phyloP scores from a whole-genome alignment of 2,329 filamentous ascomycete species.

The Pseudogymnoascus sp. region DNA sequence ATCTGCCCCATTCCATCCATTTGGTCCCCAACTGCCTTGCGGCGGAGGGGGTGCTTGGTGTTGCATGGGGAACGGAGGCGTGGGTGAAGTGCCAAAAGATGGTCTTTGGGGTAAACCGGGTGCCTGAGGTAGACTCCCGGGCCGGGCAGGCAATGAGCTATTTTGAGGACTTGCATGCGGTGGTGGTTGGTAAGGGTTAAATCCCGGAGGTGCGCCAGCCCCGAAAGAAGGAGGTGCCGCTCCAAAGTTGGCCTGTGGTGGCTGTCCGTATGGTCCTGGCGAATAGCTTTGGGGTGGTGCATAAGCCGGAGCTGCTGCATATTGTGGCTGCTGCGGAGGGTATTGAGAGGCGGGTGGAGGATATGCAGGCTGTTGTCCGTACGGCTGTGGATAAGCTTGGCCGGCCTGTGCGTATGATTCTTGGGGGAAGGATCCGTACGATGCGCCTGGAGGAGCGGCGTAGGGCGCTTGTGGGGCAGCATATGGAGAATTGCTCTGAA shows the following conservation, averaged over 20 bases:
- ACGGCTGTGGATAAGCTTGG: slow-evolving; percentile 36
- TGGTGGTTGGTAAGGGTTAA: slow-evolving; percentile 35
- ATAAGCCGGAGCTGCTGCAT: slow-evolving; percentile 26
- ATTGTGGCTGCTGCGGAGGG: slow-evolving; percentile 26
- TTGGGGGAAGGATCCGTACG: slow-evolving; percentile 29
- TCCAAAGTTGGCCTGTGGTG: slow-evolving; percentile 21
- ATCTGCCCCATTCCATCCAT: slow-evolving; percentile 29
- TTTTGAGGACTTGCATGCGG: slow-evolving; percentile 32
- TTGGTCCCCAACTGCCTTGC: slow-evolving; percentile 28
- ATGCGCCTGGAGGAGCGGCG: slow-evolving; percentile 18
- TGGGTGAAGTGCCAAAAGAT: slow-evolving; percentile 41
- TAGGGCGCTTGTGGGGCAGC: slow-evolving; percentile 17
- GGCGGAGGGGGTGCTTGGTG: slow-evolving; percentile 19
- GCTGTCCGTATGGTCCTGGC: slow-evolving; percentile 23
- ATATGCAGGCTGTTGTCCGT: slow-evolving; percentile 28
- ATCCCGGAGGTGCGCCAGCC: slow-evolving; percentile 34
- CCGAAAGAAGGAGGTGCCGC: slow-evolving; percentile 31
- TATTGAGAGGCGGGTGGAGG: slow-evolving; percentile 27
- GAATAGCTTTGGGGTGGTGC: slow-evolving; percentile 27
- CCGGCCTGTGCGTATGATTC: slow-evolving; percentile 30
- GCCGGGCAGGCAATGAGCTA: slow-evolving; percentile 39
- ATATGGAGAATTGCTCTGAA: slow-evolving; percentile 27
- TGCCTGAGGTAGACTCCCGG: slow-evolving; percentile 42
- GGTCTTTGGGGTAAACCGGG: slow-evolving; percentile 54
- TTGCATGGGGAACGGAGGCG: slow-evolving; percentile 15